Evolutionary conservation across 2,329 filamentous ascomycete species (phyloP), one percentile per base, ranked within the genome.

Genomic region (Endothia cerciana): DNA sequence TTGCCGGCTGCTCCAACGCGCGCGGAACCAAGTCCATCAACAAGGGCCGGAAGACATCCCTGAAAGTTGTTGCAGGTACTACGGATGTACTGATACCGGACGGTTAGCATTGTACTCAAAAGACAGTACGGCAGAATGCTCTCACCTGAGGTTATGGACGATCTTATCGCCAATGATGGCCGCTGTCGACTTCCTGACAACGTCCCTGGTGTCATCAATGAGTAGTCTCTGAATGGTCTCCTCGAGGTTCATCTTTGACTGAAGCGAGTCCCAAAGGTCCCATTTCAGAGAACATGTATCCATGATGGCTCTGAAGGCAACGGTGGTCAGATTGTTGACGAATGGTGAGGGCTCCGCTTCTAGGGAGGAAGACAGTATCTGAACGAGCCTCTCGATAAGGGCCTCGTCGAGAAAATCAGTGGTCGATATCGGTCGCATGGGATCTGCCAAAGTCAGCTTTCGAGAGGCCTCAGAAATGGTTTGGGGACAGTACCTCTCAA

Each of bases 11-110:
- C 0, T 41, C 58, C 3, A 74, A 72, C 28, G 79, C 79, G 59
- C 73, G 71, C 19, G 74, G 75, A 7, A 83, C 71, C 36, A 82
- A 72, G 15, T 72, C 72, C 8, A 75, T 74, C 11, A 81, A 69
- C 10, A 80, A 68, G 1, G 82, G 79, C 83, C 83, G 85, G 66
- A 86, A 81, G 41, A 81, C 77, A 19, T 77, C 73, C 17, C 79
- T 77, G 63, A 85, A 81, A 15, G 79, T 77, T 3, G 74, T 68
- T 3, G 78, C 72, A 11, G 72, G 71, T 15, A 79, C 73, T 17
- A 70, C 69, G 5, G 71, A 69, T 67, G 71, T 68, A 65, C 73
- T 66, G 67, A 60, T 62, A 71, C 30, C 36, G 33, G 36, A 0
- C 22, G 43, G 40, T 65, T 40, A 67, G 58, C 59, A 22, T 33